Percentiles rank a stretch among this genome's conserved stretches.
Evolutionary conservation across 2,329 filamentous ascomycete species (phyloP).

Genomic region (Botrytis galanthina): DNA sequence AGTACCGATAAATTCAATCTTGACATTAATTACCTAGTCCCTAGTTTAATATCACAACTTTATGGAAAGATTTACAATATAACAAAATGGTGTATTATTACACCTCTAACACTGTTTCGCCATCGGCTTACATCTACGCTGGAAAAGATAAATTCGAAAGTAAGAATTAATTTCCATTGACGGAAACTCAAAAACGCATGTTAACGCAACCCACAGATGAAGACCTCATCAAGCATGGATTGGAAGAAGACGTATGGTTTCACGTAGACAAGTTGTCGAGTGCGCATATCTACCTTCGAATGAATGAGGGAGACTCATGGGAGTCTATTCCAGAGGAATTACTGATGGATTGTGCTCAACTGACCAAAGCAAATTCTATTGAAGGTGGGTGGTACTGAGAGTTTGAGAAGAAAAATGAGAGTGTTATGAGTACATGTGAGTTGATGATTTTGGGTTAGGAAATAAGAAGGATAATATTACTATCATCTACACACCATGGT

Average conservation of each 20-base stretch:
- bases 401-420: background rate
- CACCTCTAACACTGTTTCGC: constrained; percentile 78
- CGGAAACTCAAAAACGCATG: background rate
- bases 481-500: constrained; percentile 96
- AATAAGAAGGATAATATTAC: constrained; percentile 99
- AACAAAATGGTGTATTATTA: constrained; percentile 89
- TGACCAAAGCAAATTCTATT: constrained; percentile 98
- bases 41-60: constrained; percentile 19
- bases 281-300: constrained; percentile 91
- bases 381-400: constrained; percentile 58
- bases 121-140: constrained; percentile 86
- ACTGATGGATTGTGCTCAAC: constrained; percentile 84
- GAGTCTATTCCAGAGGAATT: constrained; percentile 74
- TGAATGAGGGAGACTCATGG: constrained; percentile 78
- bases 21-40: background rate
- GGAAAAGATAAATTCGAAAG: constrained; percentile 99
- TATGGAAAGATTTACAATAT: constrained; percentile 27
- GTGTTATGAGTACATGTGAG: constrained; percentile 19
- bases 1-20: background rate
- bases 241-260: constrained; percentile 98
- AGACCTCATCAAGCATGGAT: constrained; percentile 89
- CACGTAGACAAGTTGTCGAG: constrained; percentile 97
- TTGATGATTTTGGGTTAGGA: constrained; percentile 48
- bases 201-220: constrained; percentile 64
- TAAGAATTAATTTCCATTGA: constrained; percentile 43